Evolutionary conservation across 768 basidiomycete species (phyloP), one percentile per base, ranked within the genome.

Genomic region (Termitomyces sp.): DNA sequence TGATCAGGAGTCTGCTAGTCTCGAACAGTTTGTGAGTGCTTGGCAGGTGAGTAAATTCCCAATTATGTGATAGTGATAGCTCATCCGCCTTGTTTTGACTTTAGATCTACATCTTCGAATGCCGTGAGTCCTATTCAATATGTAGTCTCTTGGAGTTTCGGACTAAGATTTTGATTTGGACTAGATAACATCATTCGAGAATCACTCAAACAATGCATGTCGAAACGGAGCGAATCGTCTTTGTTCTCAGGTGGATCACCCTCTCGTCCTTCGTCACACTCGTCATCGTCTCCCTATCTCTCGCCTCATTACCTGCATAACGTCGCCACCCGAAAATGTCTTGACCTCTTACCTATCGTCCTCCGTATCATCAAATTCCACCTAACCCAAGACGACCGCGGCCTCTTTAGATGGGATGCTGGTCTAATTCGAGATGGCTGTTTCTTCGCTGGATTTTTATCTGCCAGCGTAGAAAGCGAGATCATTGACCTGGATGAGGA

Each of bases 71-170:
- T 36, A 48, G 41, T 49, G 46, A 41, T 51, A 44, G 60, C 56
- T 60, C 29, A 59, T 46, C 55, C 57, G 40, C 56, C 61, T 54
- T 50, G 53, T 48, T 42, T 60, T 62, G 49, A 64, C 22, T 12
- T 10, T 22, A 90, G 85, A 89, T 93, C 52, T 94, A 91, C 70
- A 85, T 95, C 58, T 96, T 96, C 60, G 91, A 95, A 69, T 92
- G 89, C 67, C 80, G 86, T 88, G 67, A 76, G 87, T 81, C 23
- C 49, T 56, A 41, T 27, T 51, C 6, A 18, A 39, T 4, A 38
- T 45, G 0, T 18, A 20, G 40, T 20, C n/a, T 46, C 53, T 38
- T 38, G 11, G 18, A 59, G 54, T 36, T 45, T 42, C 56, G 46
- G 54, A 29, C 48, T 50, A 35, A 63, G 20, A 25, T 50, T 23